Evolutionary conservation across 306 rosid genomes (phyloP), one percentile per base, ranked within the genome.

Genomic region (Gillenia trifoliata): DNA sequence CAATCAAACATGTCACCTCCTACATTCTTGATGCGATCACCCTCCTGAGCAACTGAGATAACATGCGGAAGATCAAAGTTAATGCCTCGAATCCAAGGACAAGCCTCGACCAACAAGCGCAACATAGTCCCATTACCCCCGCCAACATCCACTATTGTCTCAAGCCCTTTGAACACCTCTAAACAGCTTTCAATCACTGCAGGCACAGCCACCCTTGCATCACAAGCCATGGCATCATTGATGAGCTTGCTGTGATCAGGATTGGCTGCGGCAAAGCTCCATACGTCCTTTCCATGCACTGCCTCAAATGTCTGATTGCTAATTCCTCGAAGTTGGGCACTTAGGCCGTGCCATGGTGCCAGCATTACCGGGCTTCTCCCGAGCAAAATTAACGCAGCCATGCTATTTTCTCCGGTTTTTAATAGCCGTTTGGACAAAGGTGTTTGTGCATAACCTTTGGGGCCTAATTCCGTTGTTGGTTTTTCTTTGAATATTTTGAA

Each of bases 31-130:
- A 91, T 75, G 15, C 76, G 74, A 0, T 79, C 60, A 20, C 2
- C 72, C 6, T 78, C 6, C 1, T 68, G 60, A 0, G 83, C 89
- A 40, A 8, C 74, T 13, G 78, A 65, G 20, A 86, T 84, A 22
- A 93, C 96, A 31, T 91, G 92, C 1, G 89, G 88, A 71, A 86
- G 89, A 76, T 93, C 97, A 22, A 88, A 91, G 68, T 93, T 93
- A 72, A 89, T 84, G 74, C 84, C 83, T 22, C 5, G 59, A 19
- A 91, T 82, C 83, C 79, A 67, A 20, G 93, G 89, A 15, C 62
- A 84, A 7, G 81, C 89, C 76, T 80, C 50, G 0, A 61, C 80
- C 12, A 89, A 11, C 55, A 80, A 3, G 5, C 73, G 1, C 80
- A 86, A 71, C 57, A 80, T 8, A 1, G 86, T 85, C 4, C 97